Percentiles rank a stretch among this genome's conserved stretches.
Evolutionary conservation across 805 yeast species (phyloP).

Genomic region (Hanseniaspora jakobsenii): DNA sequence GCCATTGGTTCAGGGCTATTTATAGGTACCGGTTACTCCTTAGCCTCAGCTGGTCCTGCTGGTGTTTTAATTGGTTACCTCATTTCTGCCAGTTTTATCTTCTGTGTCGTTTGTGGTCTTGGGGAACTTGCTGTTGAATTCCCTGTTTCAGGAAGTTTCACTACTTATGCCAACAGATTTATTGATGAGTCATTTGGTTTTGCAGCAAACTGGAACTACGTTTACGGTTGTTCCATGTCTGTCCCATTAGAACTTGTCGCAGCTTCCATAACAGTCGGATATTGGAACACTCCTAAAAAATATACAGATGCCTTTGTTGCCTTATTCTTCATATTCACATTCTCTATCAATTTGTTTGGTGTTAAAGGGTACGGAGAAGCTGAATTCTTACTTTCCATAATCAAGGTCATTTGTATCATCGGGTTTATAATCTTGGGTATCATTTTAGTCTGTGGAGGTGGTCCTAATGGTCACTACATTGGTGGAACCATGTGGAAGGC

Average conservation of each 20-base stretch:
- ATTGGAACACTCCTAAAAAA: slow-evolving; percentile 37
- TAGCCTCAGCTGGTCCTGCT: slow-evolving; percentile 58
- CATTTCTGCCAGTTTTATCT: slow-evolving; percentile 47
- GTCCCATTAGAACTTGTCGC: slow-evolving; percentile 43
- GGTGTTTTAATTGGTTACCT: slow-evolving; percentile 44
- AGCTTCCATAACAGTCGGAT: slow-evolving; percentile 42
- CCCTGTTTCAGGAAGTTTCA: slow-evolving; percentile 55
- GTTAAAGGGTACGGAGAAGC: slow-evolving; percentile 46
- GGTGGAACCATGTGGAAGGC: slow-evolving; percentile 41
- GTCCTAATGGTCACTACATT: slow-evolving; percentile 32
- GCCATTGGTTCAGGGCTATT: slow-evolving; percentile 67
- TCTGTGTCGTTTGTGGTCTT: slow-evolving; percentile 46
- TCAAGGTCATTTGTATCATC: slow-evolving; percentile 38
- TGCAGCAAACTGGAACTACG: slow-evolving; percentile 49
- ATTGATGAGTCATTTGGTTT: slow-evolving; percentile 54
- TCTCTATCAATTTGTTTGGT: slow-evolving; percentile 41
- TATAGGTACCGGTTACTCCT: slow-evolving; percentile 55
- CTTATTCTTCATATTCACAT: slow-evolving; percentile 37
- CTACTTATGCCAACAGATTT: slow-evolving; percentile 46
- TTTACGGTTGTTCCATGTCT: slow-evolving; percentile 40
- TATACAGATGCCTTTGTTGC: slow-evolving; percentile 42
- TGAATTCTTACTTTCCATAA: slow-evolving; percentile 38
- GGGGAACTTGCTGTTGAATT: slow-evolving; percentile 51
- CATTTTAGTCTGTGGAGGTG: slow-evolving; percentile 37
- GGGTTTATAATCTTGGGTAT: slow-evolving; percentile 46